phyloP scores from a whole-genome alignment of 1,284 basidiomycete species.

The Cronartium quercuum region DNA sequence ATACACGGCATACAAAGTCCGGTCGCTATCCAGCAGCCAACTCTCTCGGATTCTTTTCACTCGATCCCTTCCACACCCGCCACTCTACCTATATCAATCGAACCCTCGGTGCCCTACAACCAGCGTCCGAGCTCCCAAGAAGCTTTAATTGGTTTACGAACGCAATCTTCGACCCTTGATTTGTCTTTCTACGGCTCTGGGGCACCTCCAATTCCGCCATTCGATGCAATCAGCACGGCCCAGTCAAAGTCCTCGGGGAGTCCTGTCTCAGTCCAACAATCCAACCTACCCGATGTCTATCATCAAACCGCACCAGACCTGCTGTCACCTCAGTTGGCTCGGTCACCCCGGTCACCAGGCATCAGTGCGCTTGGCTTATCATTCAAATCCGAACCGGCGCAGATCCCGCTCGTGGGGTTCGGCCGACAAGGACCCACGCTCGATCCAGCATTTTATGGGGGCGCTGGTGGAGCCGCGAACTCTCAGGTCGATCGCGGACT shows the following conservation, averaged over 20 bases:
- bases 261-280: slow-evolving; percentile 20
- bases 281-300: slow-evolving; percentile 12
- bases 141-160: not conserved
- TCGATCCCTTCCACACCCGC: not conserved
- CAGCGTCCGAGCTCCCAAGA: not conserved
- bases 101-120: not conserved
- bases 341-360: slow-evolving; percentile 1
- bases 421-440: slow-evolving; percentile 6
- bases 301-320: not conserved
- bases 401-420: slow-evolving; percentile 3
- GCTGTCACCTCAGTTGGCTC: not conserved
- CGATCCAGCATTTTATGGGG: slow-evolving; percentile 8
- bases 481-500: too few species aligned
- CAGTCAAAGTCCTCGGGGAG: not conserved
- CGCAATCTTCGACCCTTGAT: not conserved
- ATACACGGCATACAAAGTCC: not conserved
- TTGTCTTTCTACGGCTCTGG: not conserved
- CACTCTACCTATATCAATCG: not conserved
- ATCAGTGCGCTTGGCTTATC: not conserved
- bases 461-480: too few species aligned
- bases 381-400: not conserved
- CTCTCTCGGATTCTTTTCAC: not conserved
- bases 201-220: not conserved
- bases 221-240: not conserved
- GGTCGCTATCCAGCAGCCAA: not conserved